Conservation (phyloP, 352 stramenopile genomes). For the Phytophthora pseudosyringae region DNA sequence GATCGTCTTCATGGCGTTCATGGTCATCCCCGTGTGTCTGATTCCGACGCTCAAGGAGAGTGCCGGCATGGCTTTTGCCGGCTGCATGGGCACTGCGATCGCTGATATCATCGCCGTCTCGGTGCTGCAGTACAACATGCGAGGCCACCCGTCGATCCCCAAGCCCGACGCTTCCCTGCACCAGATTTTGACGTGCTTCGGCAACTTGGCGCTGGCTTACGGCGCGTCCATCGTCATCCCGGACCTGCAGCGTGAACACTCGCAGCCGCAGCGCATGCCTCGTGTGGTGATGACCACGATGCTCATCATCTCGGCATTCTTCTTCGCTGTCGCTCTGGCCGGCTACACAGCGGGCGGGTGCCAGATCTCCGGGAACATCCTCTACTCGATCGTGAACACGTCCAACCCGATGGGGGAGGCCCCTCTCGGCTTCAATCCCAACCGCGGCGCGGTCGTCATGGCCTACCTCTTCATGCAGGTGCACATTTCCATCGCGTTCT, state of each 20-base stretch:
- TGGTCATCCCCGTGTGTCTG: constrained; percentile 26
- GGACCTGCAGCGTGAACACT: constrained; percentile 23
- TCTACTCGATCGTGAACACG: constrained; percentile 26
- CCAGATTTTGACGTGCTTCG: constrained; percentile 25
- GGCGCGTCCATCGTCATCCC: constrained; percentile 23
- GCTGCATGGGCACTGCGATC: constrained; percentile 24
- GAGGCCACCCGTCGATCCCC: constrained; percentile 23
- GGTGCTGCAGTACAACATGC: constrained; percentile 25
- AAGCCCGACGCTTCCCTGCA: constrained; percentile 17
- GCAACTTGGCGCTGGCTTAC: constrained; percentile 20
- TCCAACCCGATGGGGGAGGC: constrained; percentile 22
- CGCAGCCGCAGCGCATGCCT: constrained; percentile 24
- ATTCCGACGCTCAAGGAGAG: constrained; percentile 30
- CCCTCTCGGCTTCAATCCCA: constrained; percentile 50
- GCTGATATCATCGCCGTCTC: constrained; percentile 26
- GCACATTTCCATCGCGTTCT: constrained; percentile 53
- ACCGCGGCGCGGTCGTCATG: constrained; percentile 45
- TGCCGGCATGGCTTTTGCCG: constrained; percentile 23
- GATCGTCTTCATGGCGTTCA: constrained; percentile 28
- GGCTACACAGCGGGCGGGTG: constrained; percentile 21
- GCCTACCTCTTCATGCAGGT: constrained; percentile 56
- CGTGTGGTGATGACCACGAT: constrained; percentile 20
- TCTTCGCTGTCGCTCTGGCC: constrained; percentile 24
- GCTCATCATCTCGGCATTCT: constrained; percentile 23
- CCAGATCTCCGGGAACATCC: constrained; percentile 23